phyloP scores from a whole-genome alignment of 1,284 basidiomycete species.

The Mycena citricolor region DNA sequence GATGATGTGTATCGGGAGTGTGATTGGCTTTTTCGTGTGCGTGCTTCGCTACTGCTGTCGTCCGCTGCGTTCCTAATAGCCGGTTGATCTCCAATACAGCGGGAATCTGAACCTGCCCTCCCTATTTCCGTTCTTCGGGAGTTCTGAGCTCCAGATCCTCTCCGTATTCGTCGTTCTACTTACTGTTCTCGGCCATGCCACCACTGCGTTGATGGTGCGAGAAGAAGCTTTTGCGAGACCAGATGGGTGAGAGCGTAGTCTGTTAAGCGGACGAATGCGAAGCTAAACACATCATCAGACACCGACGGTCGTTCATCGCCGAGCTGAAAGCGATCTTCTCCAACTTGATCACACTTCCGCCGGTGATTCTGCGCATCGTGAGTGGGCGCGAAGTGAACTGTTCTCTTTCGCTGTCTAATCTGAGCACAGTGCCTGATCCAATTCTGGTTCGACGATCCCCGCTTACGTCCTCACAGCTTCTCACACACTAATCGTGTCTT shows the following conservation, averaged over 20 bases:
- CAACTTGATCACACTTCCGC: constrained; percentile 69
- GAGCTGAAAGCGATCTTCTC: constrained; percentile 67
- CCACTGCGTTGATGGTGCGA: constrained; percentile 67
- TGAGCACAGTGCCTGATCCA: constrained; percentile 38
- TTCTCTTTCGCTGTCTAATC: constrained; percentile 12
- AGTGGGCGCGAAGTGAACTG: too few species aligned
- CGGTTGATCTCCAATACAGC: too few species aligned
- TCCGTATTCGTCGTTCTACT: constrained; percentile 55
- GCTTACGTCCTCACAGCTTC: neutral
- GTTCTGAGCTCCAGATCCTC: constrained; percentile 75
- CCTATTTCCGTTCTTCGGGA: constrained; percentile 69
- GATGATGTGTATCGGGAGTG: constrained; percentile 81
- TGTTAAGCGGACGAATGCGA: too few species aligned
- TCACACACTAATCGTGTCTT: neutral
- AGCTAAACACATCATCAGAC: constrained; percentile 27
- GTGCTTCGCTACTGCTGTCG: too few species aligned
- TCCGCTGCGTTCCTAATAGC: too few species aligned
- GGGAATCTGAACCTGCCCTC: constrained; percentile 74
- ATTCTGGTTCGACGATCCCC: constrained; percentile 67
- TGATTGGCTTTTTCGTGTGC: constrained; percentile 87
- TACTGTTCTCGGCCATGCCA: constrained; percentile 51
- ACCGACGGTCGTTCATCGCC: constrained; percentile 41
- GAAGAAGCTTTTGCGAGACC: constrained; percentile 63
- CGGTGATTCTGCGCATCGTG: constrained; percentile 78
- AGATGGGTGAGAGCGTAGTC: constrained; percentile 3